Evolutionary conservation across 805 yeast genomes (phyloP), one percentile per base, ranked within the genome.

Genomic region (Lachancea kluyveri): DNA sequence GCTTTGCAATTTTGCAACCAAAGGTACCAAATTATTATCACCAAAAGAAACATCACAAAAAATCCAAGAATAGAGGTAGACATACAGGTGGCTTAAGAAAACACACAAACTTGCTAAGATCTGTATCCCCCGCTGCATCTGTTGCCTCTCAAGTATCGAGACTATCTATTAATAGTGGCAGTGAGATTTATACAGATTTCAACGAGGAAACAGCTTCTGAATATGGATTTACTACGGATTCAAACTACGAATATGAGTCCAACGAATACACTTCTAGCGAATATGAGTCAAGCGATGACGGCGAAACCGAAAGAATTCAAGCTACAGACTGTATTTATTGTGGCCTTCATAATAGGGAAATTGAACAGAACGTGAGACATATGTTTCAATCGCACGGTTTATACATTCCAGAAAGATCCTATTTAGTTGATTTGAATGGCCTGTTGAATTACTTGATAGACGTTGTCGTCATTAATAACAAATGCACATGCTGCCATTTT

Each of bases 311-410:
- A 21, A 46, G 61, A 4, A 57, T 65, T 12, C 68, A 74, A 5
- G 57, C 65, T 15, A 65, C 70, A 0, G 62, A 64, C 24, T 77
- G 84, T 45, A 66, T 76, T 26, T 77, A 63, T 43, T 77, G 84
- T 57, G 79, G 77, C 17, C 46, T 59, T 17, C 64, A 70, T 31
- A 70, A 74, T 39, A 60, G 52, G 9, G 74, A 72, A 17, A 50
- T 76, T 11, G 83, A 77, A 44, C 67, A 62, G 21, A 79, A 79
- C 40, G 68, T 81, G 18, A 67, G 65, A 17, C 95, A 92, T 56
- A 81, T 92, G 94, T 77, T 73, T 49, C 68, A 67, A 37, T 64
- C 57, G 21, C 96, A 83, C 57, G 97, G 97, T 2, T 66, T 92
- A 25, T 92, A 80, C 40, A 70, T 92, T 5, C 98, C 98, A 1